A percentile compares a stretch with the other conserved stretches of the same genome.
These are phyloP conservation scores for Tricladium varicosporioides DNA, from an alignment of 2,329 filamentous ascomycete genomes.

Conservation along the genomic window DNA sequence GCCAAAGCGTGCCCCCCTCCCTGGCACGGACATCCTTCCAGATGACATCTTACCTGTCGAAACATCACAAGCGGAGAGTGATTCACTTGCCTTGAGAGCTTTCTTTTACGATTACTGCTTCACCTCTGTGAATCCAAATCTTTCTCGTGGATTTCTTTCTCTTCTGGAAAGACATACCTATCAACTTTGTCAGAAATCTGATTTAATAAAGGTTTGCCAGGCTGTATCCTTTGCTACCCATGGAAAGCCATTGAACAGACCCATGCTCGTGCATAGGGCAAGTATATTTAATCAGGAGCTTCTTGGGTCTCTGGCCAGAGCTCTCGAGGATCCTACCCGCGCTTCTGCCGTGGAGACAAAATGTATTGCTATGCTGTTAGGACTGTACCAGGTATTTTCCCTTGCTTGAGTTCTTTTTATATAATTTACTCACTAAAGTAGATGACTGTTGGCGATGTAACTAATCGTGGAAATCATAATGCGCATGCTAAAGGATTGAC, in stretches of 20 bases:
- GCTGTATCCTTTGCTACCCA: constrained; percentile 22
- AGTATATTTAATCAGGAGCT: constrained; percentile 20
- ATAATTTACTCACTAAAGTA: neutral
- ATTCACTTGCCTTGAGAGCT: constrained; percentile 17
- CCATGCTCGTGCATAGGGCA: constrained; percentile 13
- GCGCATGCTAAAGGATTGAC: constrained; percentile 21
- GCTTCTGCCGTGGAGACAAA: constrained; percentile 12
- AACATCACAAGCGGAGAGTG: constrained; percentile 15
- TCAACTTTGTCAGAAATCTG: constrained; percentile 18
- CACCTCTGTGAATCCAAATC: constrained; percentile 14
- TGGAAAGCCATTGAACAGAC: constrained; percentile 20
- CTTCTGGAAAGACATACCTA: constrained; percentile 18
- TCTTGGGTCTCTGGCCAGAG: constrained; percentile 16
- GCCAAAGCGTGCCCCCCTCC: constrained; percentile 19
- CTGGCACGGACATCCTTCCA: constrained; percentile 19
- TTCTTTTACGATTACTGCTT: constrained; percentile 29
- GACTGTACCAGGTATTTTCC: constrained; percentile 23
- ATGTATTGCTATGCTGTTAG: constrained; percentile 23
- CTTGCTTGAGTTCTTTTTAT: neutral
- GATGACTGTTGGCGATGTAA: constrained; percentile 19
- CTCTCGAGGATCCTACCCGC: constrained; percentile 14
- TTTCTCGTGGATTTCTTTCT: constrained; percentile 23
- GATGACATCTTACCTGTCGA: constrained; percentile 20
- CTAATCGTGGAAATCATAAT: constrained; percentile 14
- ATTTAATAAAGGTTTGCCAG: constrained; percentile 24